Evolutionary conservation across 2,329 filamentous ascomycete genomes (phyloP), one percentile per base, ranked within the genome.

Genomic region (Colletotrichum somersetense): DNA sequence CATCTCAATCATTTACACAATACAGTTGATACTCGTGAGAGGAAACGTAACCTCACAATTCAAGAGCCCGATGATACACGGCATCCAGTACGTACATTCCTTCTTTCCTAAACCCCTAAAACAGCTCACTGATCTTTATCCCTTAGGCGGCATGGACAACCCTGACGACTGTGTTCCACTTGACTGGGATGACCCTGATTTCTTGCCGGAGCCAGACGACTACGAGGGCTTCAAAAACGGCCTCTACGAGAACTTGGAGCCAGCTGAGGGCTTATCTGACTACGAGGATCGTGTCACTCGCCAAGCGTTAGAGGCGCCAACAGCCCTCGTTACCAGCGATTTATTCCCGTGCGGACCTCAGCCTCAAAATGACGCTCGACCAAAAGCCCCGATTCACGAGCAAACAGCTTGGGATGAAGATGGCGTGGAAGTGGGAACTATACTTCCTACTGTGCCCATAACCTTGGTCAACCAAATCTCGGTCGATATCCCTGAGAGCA

Each of bases 401-500:
- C 30, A 66, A 20, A n/a, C 53, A 12, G 30, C 30, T 3, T 38
- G n/a, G 30, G 50, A 58, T 38, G 12, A 30, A 40, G 12, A 59
- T 20, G 63, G 63, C 20, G 18, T 58, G 5, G 0, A n/a, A 20
- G 33, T 67, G 1, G 53, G 65, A 20, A 33, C 11, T 5, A 14
- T 62, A 6, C 46, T 46, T 38, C 48, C 56, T 5, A 6, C 33
- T 7, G 10, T 10, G 7, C 2, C 12, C 1, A 14, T 16, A 14
- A 18, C n/a, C 18, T 50, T 35, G 14, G 6, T 16, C 11, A 64
- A 26, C 3, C 42, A 48, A 11, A 33, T 75, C 1, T 61, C 65
- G 2, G 62, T 75, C 1, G 26, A 66, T 1, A 57, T 75, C 14
- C 72, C 73, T 1, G 6, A 4, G 1, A 74, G 72, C 30, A 75